Evolutionary conservation across 495 filamentous ascomycete species (phyloP).

Genomic region (Aspergillus carlsbadensis): DNA sequence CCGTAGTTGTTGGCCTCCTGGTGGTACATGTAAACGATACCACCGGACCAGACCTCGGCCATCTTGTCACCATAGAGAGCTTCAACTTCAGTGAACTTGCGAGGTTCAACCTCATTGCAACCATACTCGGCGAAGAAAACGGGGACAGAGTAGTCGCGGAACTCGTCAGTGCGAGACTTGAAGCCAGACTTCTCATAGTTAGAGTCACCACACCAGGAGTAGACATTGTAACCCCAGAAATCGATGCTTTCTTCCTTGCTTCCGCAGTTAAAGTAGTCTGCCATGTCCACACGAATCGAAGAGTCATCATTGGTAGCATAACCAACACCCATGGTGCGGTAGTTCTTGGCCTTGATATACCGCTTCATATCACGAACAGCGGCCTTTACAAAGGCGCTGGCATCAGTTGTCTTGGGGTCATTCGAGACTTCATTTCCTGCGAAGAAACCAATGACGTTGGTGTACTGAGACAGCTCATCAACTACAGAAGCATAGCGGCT

Average conservation of each 20-base stretch:
- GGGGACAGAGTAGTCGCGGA: slow-evolving; percentile 79
- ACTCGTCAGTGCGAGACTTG: slow-evolving; percentile 73
- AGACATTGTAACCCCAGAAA: slow-evolving; percentile 98
- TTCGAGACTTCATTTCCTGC: slow-evolving; percentile 95
- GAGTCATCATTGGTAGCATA: slow-evolving; percentile 91
- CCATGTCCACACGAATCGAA: slow-evolving; percentile 70
- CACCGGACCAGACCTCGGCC: slow-evolving; percentile 83
- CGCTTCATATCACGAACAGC: slow-evolving; percentile 90
- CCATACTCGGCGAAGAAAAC: slow-evolving; percentile 98
- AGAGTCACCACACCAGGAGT: slow-evolving; percentile 91
- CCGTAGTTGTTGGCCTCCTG: slow-evolving; percentile 86
- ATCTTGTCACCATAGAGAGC: slow-evolving; percentile 78
- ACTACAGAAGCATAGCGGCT: slow-evolving; percentile 76
- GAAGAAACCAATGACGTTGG: slow-evolving; percentile 90
- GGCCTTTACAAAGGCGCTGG: slow-evolving; percentile 90
- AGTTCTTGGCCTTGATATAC: slow-evolving; percentile 76
- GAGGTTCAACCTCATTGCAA: slow-evolving; percentile 76
- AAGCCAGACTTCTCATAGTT: slow-evolving; percentile 69
- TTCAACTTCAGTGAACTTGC: slow-evolving; percentile 77
- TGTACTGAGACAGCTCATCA: slow-evolving; percentile 72
- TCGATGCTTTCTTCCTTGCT: slow-evolving; percentile 66
- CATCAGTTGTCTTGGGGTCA: slow-evolving; percentile 70
- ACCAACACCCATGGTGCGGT: slow-evolving; percentile 79
- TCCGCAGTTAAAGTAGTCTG: slow-evolving; percentile 90
- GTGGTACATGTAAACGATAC: slow-evolving; percentile 96